Evolutionary conservation across 345 rosid genomes (phyloP).

Genomic region (Brassica incana): DNA sequence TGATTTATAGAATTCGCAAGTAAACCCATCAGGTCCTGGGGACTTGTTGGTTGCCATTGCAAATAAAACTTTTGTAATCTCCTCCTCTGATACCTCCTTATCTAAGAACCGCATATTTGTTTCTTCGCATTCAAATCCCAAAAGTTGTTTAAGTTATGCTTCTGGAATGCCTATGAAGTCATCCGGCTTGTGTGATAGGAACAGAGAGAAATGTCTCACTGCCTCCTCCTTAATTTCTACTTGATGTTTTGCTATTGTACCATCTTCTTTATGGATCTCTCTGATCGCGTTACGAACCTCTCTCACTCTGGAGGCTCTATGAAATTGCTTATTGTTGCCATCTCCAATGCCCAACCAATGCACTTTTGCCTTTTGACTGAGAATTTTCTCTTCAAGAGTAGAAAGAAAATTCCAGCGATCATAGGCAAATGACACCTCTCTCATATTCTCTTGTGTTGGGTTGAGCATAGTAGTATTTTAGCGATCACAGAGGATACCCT

Average conservation of each 20-base stretch:
- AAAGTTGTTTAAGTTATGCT: neutral
- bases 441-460: neutral
- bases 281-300: neutral
- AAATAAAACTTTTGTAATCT: neutral
- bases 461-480: neutral
- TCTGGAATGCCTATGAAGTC: neutral
- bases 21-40: neutral
- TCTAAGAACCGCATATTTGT: neutral
- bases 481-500: neutral
- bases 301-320: neutral
- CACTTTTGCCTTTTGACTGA: neutral
- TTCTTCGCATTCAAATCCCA: neutral
- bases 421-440: neutral
- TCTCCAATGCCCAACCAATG: neutral
- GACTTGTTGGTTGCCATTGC: neutral
- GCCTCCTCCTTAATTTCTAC: neutral
- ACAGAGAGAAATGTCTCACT: neutral
- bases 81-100: neutral
- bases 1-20: neutral
- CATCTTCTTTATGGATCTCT: neutral
- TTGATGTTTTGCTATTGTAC: neutral
- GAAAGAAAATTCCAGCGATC: neutral
- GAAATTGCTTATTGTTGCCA: neutral
- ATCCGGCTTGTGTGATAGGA: neutral
- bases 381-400: neutral